Conservation (phyloP, 768 basidiomycete species). For the Mycena leptocephala region DNA sequence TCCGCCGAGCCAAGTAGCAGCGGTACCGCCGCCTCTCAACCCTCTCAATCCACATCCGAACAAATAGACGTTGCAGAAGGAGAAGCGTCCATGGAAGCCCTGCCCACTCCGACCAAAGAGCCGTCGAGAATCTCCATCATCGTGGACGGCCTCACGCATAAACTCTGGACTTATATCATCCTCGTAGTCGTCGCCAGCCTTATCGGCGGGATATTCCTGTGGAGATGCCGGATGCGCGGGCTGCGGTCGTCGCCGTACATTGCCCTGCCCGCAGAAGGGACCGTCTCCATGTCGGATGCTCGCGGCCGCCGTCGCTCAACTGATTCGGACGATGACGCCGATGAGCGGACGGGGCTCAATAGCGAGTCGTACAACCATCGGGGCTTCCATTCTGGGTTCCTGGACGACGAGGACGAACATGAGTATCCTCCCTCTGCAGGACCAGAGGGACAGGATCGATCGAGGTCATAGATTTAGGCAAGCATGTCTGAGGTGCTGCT, state of each 20-base stretch:
- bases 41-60: constrained; percentile 18
- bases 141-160: constrained; percentile 8
- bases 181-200: constrained; percentile 83
- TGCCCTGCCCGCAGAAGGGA: constrained; percentile 73
- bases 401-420: constrained; percentile 77
- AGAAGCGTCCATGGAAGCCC: neutral
- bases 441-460: neutral
- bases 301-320: constrained; percentile 39
- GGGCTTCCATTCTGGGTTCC: constrained; percentile 37
- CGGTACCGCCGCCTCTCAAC: constrained; percentile 71
- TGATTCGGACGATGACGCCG: constrained; percentile 77
- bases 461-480: neutral
- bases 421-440: constrained; percentile 33
- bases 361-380: constrained; percentile 40
- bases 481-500: neutral
- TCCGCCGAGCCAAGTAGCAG: constrained; percentile 87
- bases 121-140: constrained; percentile 24
- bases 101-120: constrained; percentile 15
- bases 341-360: constrained; percentile 80
- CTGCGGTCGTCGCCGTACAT: constrained; percentile 67
- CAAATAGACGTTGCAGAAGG: constrained; percentile 3
- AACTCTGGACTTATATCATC: constrained; percentile 17
- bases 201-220: constrained; percentile 83
- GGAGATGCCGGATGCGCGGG: constrained; percentile 68
- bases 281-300: constrained; percentile 78